Conservation (phyloP, 345 rosid species). For the Eutrema japonicum region DNA sequence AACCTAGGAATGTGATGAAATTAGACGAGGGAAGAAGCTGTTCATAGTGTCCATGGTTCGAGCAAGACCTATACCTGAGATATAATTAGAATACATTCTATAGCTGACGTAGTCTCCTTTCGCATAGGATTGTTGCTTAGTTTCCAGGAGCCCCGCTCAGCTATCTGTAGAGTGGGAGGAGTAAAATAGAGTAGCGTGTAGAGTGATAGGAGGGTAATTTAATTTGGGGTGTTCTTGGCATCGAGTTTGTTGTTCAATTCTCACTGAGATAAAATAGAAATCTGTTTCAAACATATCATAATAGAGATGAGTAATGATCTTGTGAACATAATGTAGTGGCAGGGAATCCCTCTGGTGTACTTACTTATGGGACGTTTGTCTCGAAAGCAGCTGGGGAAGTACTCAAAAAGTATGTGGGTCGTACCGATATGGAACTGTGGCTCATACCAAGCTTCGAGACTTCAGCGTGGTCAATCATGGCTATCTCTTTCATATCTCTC, state of each 20-base stretch:
- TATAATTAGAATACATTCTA: background rate
- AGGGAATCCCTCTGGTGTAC: slow-evolving; percentile 80
- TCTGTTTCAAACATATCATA: no score
- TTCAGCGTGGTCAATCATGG: slow-evolving; percentile 97
- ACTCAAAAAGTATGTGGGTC: slow-evolving; percentile 65
- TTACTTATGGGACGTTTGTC: slow-evolving; percentile 76
- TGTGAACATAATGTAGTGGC: slow-evolving; percentile 66
- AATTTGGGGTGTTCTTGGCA: background rate
- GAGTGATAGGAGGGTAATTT: no score
- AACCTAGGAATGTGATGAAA: background rate
- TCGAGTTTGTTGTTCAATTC: background rate
- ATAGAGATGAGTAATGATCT: slow-evolving; percentile 4
- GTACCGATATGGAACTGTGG: slow-evolving; percentile 67
- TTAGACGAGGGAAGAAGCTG: background rate
- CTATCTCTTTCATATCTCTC: slow-evolving; percentile 84
- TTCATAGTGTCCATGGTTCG: background rate
- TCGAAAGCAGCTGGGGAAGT: slow-evolving; percentile 72
- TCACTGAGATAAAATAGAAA: no score
- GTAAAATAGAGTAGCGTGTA: no score
- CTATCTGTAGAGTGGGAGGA: no score
- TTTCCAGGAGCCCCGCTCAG: no score
- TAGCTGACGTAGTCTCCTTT: no score
- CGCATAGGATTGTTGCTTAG: no score
- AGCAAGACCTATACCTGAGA: background rate
- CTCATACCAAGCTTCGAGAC: slow-evolving; percentile 73